Conservation (phyloP, 768 basidiomycete species). For the Amanita phalloides region DNA sequence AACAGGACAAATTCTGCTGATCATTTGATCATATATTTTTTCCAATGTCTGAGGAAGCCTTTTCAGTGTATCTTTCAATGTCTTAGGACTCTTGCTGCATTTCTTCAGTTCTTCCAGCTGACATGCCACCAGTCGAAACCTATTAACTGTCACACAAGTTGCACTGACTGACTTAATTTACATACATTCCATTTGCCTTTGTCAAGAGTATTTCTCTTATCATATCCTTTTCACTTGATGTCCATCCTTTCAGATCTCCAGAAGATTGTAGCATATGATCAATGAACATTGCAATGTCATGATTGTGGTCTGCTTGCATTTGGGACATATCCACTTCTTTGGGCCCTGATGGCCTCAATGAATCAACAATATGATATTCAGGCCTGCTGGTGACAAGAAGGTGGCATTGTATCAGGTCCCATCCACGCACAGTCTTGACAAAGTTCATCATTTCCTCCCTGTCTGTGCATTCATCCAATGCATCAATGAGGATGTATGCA, state of each 20-base stretch:
- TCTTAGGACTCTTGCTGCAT: not conserved
- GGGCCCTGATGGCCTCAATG: not conserved
- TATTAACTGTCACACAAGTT: not conserved
- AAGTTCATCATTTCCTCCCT: not conserved
- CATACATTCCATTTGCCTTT: not conserved
- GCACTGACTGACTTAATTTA: not conserved
- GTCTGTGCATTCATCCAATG: not conserved
- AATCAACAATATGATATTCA: not conserved
- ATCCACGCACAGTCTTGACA: not conserved
- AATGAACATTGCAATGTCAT: not conserved
- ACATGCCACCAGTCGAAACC: not conserved
- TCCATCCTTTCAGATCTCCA: not conserved
- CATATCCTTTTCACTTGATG: not conserved
- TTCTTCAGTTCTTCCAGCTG: conserved; percentile 1
- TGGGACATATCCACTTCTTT: not conserved
- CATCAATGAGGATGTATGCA: not conserved
- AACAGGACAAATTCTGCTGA: not conserved
- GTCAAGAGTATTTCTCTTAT: not conserved
- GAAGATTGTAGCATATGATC: not conserved
- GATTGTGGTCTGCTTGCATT: not conserved
- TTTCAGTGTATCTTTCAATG: not conserved
- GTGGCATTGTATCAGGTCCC: not conserved
- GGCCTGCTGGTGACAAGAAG: not conserved
- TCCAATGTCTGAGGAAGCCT: not conserved
- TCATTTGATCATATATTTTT: not conserved